Base-by-base conservation (phyloP, 768 basidiomycete genomes). In the Amanita rimosa region DNA sequence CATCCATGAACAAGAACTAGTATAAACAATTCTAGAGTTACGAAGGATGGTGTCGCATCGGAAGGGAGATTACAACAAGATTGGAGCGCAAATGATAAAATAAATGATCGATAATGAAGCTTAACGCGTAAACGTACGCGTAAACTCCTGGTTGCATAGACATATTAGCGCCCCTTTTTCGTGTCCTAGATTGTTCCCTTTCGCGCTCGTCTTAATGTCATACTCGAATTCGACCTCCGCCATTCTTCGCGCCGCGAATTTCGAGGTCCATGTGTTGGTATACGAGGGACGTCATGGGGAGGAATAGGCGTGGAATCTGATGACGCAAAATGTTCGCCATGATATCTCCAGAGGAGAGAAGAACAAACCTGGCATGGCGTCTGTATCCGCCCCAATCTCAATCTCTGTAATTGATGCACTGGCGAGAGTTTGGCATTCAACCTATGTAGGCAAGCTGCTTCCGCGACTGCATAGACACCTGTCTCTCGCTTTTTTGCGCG, bases 21-120 rank as follows among this genome's bases (percentile, higher is more conserved):
- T 57, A 96, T 93, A 68, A 94, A 94, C 78, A 92, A 79, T 6
- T 91, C 92, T 22, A 92, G 68, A n/a, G 82, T 79, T 16, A 76
- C 78, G 41, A 89, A 49, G 19, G 27, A 17, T n/a, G 27, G 16
- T 27, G 37, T 26, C 22, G n/a, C 3, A 7, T 22, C 10, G 40
- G 36, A 4, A 17, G 36, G 4, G n/a, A 37, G 6, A 16, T 17
- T n/a, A 17, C 7, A 37, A 31, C 29, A 10, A 31, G 29, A 31
- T 35, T 38, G 37, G 16, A 19, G 7, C n/a, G n/a, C 38, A 5
- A 39, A 19, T 39, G 17, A 21, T 6, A 6, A n/a, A n/a, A n/a
- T n/a, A n/a, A n/a, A n/a, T n/a, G n/a, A 6, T 11, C 8, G 17
- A 39, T 39, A 19, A 39, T n/a, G 8, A 38, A 37, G 16, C n/a